A percentile compares a stretch with the other conserved stretches of the same genome.
Conservation (phyloP, 1,284 basidiomycete species). For the Somion occarium region DNA sequence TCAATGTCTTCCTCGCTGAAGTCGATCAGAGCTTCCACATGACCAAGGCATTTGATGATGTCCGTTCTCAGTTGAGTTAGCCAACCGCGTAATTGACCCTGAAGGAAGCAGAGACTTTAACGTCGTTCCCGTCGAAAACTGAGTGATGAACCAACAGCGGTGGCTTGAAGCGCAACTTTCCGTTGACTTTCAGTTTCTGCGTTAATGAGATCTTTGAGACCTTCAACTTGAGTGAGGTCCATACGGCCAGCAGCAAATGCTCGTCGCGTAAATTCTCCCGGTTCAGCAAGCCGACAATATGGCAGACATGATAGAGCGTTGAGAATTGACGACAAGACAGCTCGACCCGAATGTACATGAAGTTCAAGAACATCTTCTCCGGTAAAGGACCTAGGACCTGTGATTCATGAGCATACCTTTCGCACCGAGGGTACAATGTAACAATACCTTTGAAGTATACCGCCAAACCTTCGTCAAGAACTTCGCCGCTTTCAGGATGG, state of each 20-base stretch:
- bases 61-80: constrained; percentile 62
- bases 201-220: constrained; percentile 77
- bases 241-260: constrained; percentile 77
- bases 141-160: constrained; percentile 41
- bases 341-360: constrained; percentile 84
- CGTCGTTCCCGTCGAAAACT: too few species aligned
- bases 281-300: constrained; percentile 69
- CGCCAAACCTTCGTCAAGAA: constrained; percentile 76
- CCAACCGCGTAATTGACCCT: constrained; percentile 57
- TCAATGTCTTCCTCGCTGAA: constrained; percentile 90
- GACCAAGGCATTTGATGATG: constrained; percentile 68
- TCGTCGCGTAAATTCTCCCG: constrained; percentile 84
- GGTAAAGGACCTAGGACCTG: constrained; percentile 75
- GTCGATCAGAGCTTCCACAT: constrained; percentile 85
- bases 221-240: constrained; percentile 84
- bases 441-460: constrained; percentile 79
- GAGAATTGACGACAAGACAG: constrained; percentile 69
- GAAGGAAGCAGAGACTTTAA: constrained; percentile 1
- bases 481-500: constrained; percentile 55
- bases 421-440: too few species aligned
- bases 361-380: constrained; percentile 81
- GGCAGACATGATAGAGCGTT: constrained; percentile 54
- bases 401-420: neutral
- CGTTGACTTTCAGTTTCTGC: constrained; percentile 84
- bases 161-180: constrained; percentile 63